A percentile compares a stretch with the other conserved stretches of the same genome.
These are phyloP conservation scores for Pseudoperonospora humuli DNA, from an alignment of 352 stramenopile species.

Conservation along the genomic window DNA sequence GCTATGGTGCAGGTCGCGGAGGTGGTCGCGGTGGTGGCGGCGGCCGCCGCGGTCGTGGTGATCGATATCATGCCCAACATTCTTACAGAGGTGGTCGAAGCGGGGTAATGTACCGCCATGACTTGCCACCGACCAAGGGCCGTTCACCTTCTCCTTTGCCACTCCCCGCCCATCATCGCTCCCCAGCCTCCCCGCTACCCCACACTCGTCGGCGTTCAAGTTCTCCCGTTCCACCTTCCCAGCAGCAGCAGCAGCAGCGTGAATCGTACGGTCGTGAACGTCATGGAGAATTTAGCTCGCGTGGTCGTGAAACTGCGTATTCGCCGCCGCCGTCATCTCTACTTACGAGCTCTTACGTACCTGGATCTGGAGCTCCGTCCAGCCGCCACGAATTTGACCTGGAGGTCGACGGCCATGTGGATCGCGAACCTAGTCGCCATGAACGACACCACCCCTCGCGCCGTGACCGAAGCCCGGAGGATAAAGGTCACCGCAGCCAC, in stretches of 20 bases:
- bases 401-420: conserved; percentile 6
- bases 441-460: conserved; percentile 21
- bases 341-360: conserved; percentile 8
- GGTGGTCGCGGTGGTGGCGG: conserved; percentile 20
- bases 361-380: conserved; percentile 2
- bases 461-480: conserved; percentile 24
- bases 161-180: conserved; percentile 7
- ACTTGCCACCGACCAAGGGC: conserved; percentile 2
- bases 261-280: conserved; percentile 19
- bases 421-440: conserved; percentile 21
- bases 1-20: conserved; percentile 24
- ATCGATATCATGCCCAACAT: conserved; percentile 9
- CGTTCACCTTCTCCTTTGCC: conserved; percentile 16
- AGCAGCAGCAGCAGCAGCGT: conserved; percentile 16
- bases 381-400: conserved; percentile 15
- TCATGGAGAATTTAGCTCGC: conserved; percentile 15
- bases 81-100: conserved; percentile 8
- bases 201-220: conserved; percentile 10
- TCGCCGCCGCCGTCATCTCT: conserved; percentile 27
- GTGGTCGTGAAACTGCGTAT: conserved; percentile 12
- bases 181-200: conserved; percentile 11
- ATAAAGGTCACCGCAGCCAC: conserved; percentile 28
- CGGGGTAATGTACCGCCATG: conserved; percentile 13
- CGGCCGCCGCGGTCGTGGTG: conserved; percentile 14
- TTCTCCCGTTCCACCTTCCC: conserved; percentile 10